Percentiles rank a stretch among this genome's conserved stretches.
Evolutionary conservation across 2,329 filamentous ascomycete genomes (phyloP).

Genomic region (Penicillium paneum): DNA sequence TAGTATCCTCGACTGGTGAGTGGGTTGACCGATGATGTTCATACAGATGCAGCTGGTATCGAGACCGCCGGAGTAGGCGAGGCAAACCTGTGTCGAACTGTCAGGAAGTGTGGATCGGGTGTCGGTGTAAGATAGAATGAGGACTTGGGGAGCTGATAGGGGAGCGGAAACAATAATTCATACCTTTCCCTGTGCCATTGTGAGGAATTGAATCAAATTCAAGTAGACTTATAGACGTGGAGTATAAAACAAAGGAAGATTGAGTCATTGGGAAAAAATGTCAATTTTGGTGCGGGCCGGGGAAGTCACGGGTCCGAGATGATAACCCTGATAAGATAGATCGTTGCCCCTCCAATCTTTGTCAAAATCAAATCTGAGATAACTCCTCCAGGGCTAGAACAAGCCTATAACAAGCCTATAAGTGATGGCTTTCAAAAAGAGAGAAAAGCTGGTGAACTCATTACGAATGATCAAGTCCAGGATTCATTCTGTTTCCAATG

Average conservation of each 20-base stretch:
- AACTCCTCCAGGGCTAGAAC: too few species aligned
- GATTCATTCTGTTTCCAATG: too few species aligned
- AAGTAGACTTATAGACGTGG: slow-evolving; percentile 8
- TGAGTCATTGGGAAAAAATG: slow-evolving; percentile 25
- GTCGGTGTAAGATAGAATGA: slow-evolving; percentile 15
- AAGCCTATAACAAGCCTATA: not conserved
- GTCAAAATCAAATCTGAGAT: not conserved
- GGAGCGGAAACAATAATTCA: not conserved
- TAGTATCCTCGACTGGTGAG: slow-evolving; percentile 16
- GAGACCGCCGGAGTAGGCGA: slow-evolving; percentile 51
- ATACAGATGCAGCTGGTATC: slow-evolving; percentile 58
- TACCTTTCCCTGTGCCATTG: slow-evolving; percentile 29
- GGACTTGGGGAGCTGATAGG: not conserved
- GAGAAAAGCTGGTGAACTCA: not conserved
- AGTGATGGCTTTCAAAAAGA: not conserved
- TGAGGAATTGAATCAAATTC: slow-evolving; percentile 14
- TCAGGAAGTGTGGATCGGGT: slow-evolving; percentile 15
- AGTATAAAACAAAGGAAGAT: slow-evolving; percentile 16
- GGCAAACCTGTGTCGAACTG: slow-evolving; percentile 30
- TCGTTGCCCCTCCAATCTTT: slow-evolving; percentile 3
- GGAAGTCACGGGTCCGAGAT: slow-evolving; percentile 23
- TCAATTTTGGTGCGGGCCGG: slow-evolving; percentile 22
- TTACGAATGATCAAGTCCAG: accelerated
- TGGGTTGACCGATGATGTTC: slow-evolving; percentile 25
- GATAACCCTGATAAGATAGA: slow-evolving; percentile 22